Evolutionary conservation across 148 eudicot species (phyloP), one percentile per base, ranked within the genome.

Genomic region (Nepenthes gracilis): DNA sequence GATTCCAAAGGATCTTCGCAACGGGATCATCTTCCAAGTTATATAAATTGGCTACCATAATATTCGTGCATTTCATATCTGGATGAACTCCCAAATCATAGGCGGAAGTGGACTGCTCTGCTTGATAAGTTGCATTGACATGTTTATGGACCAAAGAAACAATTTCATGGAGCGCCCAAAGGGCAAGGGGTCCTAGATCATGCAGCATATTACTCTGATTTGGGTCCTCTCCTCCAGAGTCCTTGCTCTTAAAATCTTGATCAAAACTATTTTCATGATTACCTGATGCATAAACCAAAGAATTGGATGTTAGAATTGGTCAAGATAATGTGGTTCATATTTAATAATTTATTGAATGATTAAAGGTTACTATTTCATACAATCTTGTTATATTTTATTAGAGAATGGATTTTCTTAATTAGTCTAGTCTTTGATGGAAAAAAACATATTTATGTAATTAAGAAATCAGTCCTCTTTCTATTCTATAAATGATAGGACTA

Each of bases 71-170:
- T 58, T 75, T 70, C 61, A 11, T 64, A 54, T 63, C 71, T 69
- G 77, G 76, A 60, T 67, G 55, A 73, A 57, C 71, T 62, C 63
- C 70, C 13, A 81, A 65, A 66, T 59, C 70, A 57, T 59, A 65
- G 2, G 77, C 54, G 32, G 86, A 65, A 62, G 70, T 53, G 50
- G 71, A 55, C 49, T 66, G 70, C 45, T 54, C 75, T 45, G 55
- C 64, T 61, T 68, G 70, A 67, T 69, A 73, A 66, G 74, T 43
- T 63, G 55, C 59, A 70, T 69, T 77, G 43, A 86, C 85, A 61
- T 70, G 80, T 43, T 85, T 81, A 77, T 88, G 92, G 64, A 93
- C 85, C 65, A 86, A 63, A 50, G 91, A 73, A 69, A 86, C 77
- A 70, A 93, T 85, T 64, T 82, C 72, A 61, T 77, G 91, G 51